Evolutionary conservation across 2,329 filamentous ascomycete species (phyloP).

Genomic region (Amylocarpus encephaloides): DNA sequence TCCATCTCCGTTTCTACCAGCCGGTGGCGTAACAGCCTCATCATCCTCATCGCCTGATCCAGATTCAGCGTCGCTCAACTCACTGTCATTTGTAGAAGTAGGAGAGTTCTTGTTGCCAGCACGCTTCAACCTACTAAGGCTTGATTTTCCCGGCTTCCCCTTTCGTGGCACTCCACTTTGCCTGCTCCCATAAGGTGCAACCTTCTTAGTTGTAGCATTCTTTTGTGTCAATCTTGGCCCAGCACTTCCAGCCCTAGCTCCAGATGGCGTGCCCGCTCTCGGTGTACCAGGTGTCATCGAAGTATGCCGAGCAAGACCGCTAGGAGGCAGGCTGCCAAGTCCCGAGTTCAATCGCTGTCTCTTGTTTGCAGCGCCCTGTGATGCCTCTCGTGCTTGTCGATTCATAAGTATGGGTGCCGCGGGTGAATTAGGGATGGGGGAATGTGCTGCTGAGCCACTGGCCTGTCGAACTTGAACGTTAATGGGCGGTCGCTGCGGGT

Average conservation of each 20-base stretch:
- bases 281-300: slow-evolving; percentile 58
- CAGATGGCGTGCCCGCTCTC: slow-evolving; percentile 38
- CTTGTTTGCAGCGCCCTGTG: slow-evolving; percentile 53
- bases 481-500: slow-evolving; percentile 19
- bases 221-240: slow-evolving; percentile 44
- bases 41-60: slow-evolving; percentile 48
- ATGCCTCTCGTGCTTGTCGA: slow-evolving; percentile 50
- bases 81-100: slow-evolving; percentile 56
- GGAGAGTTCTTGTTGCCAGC: slow-evolving; percentile 50
- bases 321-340: slow-evolving; percentile 43
- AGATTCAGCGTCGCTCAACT: slow-evolving; percentile 57
- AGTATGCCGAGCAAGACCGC: slow-evolving; percentile 54
- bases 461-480: slow-evolving; percentile 22
- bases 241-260: slow-evolving; percentile 49
- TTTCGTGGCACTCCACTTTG: slow-evolving; percentile 27
- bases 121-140: slow-evolving; percentile 54
- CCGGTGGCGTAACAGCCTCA: slow-evolving; percentile 27
- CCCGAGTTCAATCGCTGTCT: slow-evolving; percentile 39
- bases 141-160: slow-evolving; percentile 44
- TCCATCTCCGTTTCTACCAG: slow-evolving; percentile 47
- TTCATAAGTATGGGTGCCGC: slow-evolving; percentile 54
- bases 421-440: slow-evolving; percentile 54
- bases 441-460: slow-evolving; percentile 20
- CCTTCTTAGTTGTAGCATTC: slow-evolving; percentile 31
- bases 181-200: slow-evolving; percentile 28